Evolutionary conservation across 805 yeast genomes (phyloP).

Genomic region (Pichia deserticola): DNA sequence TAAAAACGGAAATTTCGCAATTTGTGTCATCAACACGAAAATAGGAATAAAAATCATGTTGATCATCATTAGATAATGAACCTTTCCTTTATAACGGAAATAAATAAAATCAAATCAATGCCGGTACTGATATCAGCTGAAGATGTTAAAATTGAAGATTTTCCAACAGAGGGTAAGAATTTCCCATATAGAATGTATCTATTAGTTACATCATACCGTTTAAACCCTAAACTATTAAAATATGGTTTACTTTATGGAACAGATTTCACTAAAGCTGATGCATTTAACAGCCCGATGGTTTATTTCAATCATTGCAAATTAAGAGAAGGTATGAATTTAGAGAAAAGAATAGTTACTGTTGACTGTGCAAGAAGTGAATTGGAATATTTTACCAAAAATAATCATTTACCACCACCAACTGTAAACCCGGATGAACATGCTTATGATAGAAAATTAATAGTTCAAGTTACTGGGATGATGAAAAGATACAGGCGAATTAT

Average conservation of each 20-base stretch:
- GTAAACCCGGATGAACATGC: conserved; percentile 13
- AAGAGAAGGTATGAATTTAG: conserved; percentile 1
- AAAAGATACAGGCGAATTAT: conserved; percentile 14
- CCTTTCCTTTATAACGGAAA: too few relatives aligned
- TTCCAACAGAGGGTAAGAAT: not conserved
- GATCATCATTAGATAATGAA: too few relatives aligned
- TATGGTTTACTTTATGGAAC: conserved; percentile 13
- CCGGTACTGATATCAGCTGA: not conserved
- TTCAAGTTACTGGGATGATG: conserved; percentile 14
- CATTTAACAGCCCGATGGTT: not conserved
- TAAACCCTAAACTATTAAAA: not conserved
- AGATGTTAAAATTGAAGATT: conserved; percentile 8
- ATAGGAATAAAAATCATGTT: too few relatives aligned
- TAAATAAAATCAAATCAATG: too few relatives aligned
- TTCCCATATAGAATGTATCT: conserved; percentile 9
- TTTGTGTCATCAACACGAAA: too few relatives aligned
- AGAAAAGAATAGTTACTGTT: conserved; percentile 5
- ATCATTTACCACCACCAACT: conserved; percentile 7
- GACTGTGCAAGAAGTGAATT: conserved; percentile 12
- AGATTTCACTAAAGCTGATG: conserved; percentile 17
- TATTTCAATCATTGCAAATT: conserved; percentile 9
- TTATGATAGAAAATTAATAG: conserved; percentile 13
- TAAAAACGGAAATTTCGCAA: too few relatives aligned
- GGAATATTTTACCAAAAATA: not conserved
- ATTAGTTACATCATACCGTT: conserved; percentile 1